Base-by-base conservation (phyloP, 345 rosid genomes). In the Trapa incisa region DNA sequence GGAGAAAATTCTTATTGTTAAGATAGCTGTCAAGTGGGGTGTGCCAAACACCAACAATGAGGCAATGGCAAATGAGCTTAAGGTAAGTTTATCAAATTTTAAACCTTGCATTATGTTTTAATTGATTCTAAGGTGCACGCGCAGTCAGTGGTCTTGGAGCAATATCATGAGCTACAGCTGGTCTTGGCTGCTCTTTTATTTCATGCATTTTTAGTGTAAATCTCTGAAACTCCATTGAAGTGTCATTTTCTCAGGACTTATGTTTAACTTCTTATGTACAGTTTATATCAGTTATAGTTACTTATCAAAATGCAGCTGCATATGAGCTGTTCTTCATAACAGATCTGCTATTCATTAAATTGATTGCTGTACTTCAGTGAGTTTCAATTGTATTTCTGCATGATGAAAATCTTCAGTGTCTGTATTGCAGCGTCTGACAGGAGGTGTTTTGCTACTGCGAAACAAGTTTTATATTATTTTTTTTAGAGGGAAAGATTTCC, bases 21-120 rank as follows among this genome's bases (percentile, higher is more conserved):
- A 91, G 81, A 83, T 91, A 78, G 85, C 94, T 32, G 81, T 91
- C 75, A 91, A 91, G 77, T 85, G 94, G 97, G 97, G 96, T 64
- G 73, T 80, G 73, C 81, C 76, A 29, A 88, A 88, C 72, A 82
- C 87, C 16, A 76, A 79, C 83, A 88, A 87, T 83, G 89, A 85
- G 75, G 82, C 80, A 76, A 91, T 91, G 97, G 93, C 91, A 33
- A 53, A 82, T 67, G 87, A 87, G 76, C 81, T 91, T 66, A 91
- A 88, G 91, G 97, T 72, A 22, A 56, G 62, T 52, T 4, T 50
- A 58, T 32, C 16, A 10, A 9, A 32, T 58, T 38, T 58, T 10
- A 6, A n/a, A 22, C 22, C 0, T 58, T 8, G 63, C 38, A 6
- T 58, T 58, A 33, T 58, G 10, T n/a, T 9, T 54, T 54, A 22